Evolutionary conservation across 176 grass and related monocot species (phyloP), one percentile per base, ranked within the genome.

Genomic region (Tillandsia leiboldiana): DNA sequence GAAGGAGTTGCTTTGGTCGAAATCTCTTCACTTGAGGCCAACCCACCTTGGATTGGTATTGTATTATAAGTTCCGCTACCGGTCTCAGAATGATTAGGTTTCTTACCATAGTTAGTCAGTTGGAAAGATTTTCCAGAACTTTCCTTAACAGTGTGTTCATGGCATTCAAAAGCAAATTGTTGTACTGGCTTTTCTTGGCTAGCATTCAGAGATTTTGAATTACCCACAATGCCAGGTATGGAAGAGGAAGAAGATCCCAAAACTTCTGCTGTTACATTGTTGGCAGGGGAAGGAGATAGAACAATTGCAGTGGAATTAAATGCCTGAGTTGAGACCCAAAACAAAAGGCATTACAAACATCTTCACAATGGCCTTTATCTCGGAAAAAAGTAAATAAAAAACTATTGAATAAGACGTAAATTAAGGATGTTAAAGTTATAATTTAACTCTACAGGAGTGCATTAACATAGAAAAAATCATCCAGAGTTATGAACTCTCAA

Each of bases 321-420:
- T 77, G 48, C 76, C 89, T 85, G 85, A 70, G 78, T 75, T 58
- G 65, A 49, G 13, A 82, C 65, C 71, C 42, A 78, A 53, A 64
- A 79, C 72, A 18, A 65, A 8, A 78, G 81, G 61, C 33, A 42
- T 42, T 42, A 42, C 33, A 42, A 42, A 42, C 33, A 42, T 53
- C 18, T 53, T 70, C 50, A 6, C 33, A 42, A 7, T 42, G 33
- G 33, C 33, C 33, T 42, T 42, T 42, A 73, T 48, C 9, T 9
- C 8, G n/a, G 48, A 24, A 56, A 33, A 2, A 2, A 49, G 13
- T 14, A 75, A 53, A 22, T 75, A 63, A 65, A 24, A 2, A 33
- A 50, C 20, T 42, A 42, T 42, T 42, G 33, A 42, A 42, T 7
- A 42, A 42, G 33, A 42, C 33, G 8, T 42, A 42, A 42, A 42